Base-by-base conservation (phyloP, 129 eudicot species). In the Centrapalus pauciflorus region DNA sequence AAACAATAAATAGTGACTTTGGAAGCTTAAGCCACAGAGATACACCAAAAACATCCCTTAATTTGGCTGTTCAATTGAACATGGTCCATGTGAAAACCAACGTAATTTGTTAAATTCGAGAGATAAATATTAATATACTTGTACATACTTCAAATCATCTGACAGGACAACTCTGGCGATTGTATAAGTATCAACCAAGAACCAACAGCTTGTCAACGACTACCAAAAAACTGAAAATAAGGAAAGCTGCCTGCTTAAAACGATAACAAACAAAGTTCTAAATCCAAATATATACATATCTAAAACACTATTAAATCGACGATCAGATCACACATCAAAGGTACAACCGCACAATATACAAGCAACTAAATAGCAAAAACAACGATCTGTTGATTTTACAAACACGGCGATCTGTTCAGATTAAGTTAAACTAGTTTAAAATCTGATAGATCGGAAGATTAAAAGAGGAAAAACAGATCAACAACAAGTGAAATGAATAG, bases 281-380 rank as follows among this genome's bases (percentile, higher is more conserved):
- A 12, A 50, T 67, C 62, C 34, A 6, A 66, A 49, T 19, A 24
- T 2, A 37, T 12, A 37, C n/a, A 55, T 6, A 38, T 56, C 43
- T 7, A 58, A 16, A 55, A 13, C 16, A 41, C 4, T 0, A 67
- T 10, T 51, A 37, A 62, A 26, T 13, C 30, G 2, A 25, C 25
- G 24, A 61, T 56, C 71, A 54, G 65, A 40, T 64, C 76, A 45
- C 20, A 70, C 75, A 58, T 57, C 62, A 66, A 66, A 34, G 32
- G 46, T 48, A 29, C 58, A 66, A 66, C 23, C 19, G 46, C 30
- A 29, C 58, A 28, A 65, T 16, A 30, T 16, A 30, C 43, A 17
- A 28, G 43, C 48, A 54, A 10, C 64, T 35, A 68, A 52, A 50
- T 5, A 5, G 9, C 7, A 38, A 23, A 24, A 16, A 20, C 4